Evolutionary conservation across 257 asterid genomes (phyloP).

Genomic region (Eucommia ulmoides): DNA sequence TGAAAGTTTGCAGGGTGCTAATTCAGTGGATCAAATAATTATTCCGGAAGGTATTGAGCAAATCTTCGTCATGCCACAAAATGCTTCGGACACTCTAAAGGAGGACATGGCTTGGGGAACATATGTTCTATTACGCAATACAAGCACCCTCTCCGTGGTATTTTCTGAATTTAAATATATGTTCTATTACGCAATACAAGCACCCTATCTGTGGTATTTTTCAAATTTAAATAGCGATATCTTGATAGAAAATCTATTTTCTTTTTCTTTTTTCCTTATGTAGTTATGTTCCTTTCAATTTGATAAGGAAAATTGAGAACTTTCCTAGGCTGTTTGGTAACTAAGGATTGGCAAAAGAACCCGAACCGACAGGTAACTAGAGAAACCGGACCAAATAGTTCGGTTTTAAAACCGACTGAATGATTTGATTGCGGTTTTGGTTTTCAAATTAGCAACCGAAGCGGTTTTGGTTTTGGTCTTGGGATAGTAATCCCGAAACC

Average conservation of each 20-base stretch:
- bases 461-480: too few species aligned
- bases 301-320: neutral
- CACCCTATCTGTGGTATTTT: constrained; percentile 76
- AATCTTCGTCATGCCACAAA: constrained; percentile 50
- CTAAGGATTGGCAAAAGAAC: too few species aligned
- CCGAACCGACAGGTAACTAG: too few species aligned
- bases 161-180: constrained; percentile 15
- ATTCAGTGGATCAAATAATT: constrained; percentile 36
- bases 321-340: neutral
- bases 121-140: constrained; percentile 63
- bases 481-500: too few species aligned
- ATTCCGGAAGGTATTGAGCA: constrained; percentile 65
- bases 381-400: too few species aligned
- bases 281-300: neutral
- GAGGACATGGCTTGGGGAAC: constrained; percentile 99
- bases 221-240: neutral
- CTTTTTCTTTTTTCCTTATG: too few species aligned
- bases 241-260: neutral
- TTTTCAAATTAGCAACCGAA: too few species aligned
- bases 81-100: constrained; percentile 36
- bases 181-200: too few species aligned
- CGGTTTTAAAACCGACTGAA: too few species aligned
- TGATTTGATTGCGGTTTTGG: too few species aligned
- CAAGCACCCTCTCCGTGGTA: constrained; percentile 88
- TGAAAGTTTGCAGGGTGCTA: constrained; percentile 48